Evolutionary conservation across 2,329 filamentous ascomycete genomes (phyloP).

Genomic region (Botrytis hyacinthi): DNA sequence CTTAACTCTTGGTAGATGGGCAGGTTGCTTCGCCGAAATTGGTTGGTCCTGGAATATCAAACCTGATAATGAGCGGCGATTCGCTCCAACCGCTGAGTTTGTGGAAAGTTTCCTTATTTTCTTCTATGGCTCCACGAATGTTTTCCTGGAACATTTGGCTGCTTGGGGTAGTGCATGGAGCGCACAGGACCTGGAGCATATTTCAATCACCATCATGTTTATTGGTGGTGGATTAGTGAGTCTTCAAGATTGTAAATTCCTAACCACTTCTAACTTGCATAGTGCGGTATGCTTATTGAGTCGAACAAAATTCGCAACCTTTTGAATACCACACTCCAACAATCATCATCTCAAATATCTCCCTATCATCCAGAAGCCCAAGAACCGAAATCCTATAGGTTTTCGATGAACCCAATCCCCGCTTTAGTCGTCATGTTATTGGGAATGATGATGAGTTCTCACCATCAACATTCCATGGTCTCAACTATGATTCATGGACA

Average conservation of each 20-base stretch:
- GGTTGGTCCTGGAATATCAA: conserved; percentile 96
- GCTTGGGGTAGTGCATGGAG: conserved; percentile 70
- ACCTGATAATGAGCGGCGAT: conserved; percentile 46
- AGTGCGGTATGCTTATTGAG: conserved; percentile 83
- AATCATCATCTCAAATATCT: conserved; percentile 39
- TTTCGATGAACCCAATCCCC: conserved; percentile 86
- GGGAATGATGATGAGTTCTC: conserved; percentile 92
- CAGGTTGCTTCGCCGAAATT: conserved; percentile 83
- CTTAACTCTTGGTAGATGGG: conserved; percentile 83
- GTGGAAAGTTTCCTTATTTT: conserved; percentile 88
- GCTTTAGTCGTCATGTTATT: conserved; percentile 82
- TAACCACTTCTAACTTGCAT: conserved; percentile 8
- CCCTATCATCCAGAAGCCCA: conserved; percentile 43
- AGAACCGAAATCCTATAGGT: conserved; percentile 63
- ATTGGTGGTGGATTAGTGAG: conserved; percentile 84
- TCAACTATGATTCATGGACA: conserved; percentile 92
- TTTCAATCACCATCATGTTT: conserved; percentile 91
- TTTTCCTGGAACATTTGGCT: conserved; percentile 87
- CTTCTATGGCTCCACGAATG: conserved; percentile 82
- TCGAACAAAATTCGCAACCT: conserved; percentile 67
- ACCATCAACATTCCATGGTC: conserved; percentile 71
- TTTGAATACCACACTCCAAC: conserved; percentile 49
- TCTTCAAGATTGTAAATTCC: conserved; percentile 29
- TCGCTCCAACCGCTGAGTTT: conserved; percentile 80
- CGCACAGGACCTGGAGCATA: conserved; percentile 80